Conservation (phyloP, 129 eudicot genomes). For the Artemisia argyi region DNA sequence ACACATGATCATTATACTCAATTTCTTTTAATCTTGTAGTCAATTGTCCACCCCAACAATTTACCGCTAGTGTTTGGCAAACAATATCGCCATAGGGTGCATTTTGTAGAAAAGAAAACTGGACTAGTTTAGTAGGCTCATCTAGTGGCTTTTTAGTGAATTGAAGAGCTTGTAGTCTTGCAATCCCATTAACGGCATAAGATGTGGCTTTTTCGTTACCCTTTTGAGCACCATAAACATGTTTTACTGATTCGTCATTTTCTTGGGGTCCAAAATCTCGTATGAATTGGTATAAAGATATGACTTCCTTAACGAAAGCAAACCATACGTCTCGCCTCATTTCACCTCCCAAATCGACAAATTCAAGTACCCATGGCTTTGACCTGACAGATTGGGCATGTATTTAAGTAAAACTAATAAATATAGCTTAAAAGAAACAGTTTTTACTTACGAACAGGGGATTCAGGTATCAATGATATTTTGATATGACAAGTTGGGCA, state of each 20-base stretch:
- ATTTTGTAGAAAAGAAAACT: conserved; percentile 63
- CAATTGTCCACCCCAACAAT: conserved; percentile 89
- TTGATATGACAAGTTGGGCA: no score
- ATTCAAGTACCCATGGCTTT: conserved; percentile 72
- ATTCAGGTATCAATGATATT: no score
- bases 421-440: no score
- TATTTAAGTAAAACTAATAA: neutral
- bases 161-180: conserved; percentile 95
- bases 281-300: conserved; percentile 71
- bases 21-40: conserved; percentile 34
- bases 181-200: conserved; percentile 59
- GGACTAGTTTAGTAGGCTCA: conserved; percentile 84
- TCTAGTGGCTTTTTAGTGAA: conserved; percentile 61
- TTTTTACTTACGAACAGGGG: no score
- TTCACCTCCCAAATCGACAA: conserved; percentile 91
- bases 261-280: conserved; percentile 82
- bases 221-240: conserved; percentile 80
- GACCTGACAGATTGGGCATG: conserved; percentile 21
- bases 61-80: conserved; percentile 84
- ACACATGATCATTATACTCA: conserved; percentile 43
- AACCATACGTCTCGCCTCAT: conserved; percentile 97
- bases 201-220: conserved; percentile 63
- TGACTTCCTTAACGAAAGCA: conserved; percentile 74
- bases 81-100: conserved; percentile 91
- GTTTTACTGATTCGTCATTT: conserved; percentile 50